Evolutionary conservation across 2,329 filamentous ascomycete species (phyloP), one percentile per base, ranked within the genome.

Genomic region (Trichoderma polysporum): DNA sequence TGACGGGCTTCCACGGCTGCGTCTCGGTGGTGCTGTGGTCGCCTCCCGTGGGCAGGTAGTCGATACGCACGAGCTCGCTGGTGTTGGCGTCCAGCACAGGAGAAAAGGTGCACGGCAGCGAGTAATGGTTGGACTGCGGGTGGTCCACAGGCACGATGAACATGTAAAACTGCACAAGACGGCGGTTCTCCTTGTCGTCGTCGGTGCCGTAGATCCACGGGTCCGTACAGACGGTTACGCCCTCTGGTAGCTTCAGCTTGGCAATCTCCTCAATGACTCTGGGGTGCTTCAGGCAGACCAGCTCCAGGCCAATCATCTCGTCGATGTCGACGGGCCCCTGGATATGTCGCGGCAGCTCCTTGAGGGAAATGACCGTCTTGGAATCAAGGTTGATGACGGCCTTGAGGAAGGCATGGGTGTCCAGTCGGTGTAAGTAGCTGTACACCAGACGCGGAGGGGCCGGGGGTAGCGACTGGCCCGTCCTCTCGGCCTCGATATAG

Each of bases 131-230:
- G 1, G 86, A 83, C 73, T 90, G 85, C 3, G 74, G 76, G 56
- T 84, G 83, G 35, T 79, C 76, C 35, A 77, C 81, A 15, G 76
- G 73, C 5, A 76, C 67, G 66, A 83, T 78, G 10, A 76, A 76
- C 22, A 80, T 81, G 70, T 83, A 85, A 37, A 84, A 79, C 1
- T 85, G 78, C 47, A 82, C 83, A 53, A 84, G 82, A 7, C 78
- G 77, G 1, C 76, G 72, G 27, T 27, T 12, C 29, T 76, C 74
- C 47, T 80, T 79, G 4, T 79, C 77, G 3, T 73, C 73, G 63
- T 81, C 79, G 1, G 76, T 74, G 2, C 83, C 83, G 69, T 92
- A 93, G 49, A 91, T 91, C 91, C 90, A 93, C 0, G 85, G 69
- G 86, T 84, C 82, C 69, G 84, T 82, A 13, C 76, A 77, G 61